These are phyloP conservation scores for Gloeopeniophorella convolvens DNA, from an alignment of 768 basidiomycete genomes.

Conservation along the genomic window DNA sequence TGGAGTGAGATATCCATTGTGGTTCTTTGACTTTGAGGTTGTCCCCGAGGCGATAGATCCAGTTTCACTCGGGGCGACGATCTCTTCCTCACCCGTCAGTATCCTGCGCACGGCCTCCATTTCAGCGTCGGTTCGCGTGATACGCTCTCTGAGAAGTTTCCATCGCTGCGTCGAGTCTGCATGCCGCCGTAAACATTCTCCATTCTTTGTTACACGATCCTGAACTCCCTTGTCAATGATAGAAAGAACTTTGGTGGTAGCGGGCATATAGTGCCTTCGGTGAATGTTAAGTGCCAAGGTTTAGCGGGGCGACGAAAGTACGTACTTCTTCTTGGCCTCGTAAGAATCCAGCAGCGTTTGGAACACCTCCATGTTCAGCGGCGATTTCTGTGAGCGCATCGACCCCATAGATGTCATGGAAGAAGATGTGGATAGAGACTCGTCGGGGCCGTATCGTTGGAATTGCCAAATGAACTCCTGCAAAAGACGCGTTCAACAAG, in stretches of 20 bases:
- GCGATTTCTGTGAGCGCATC: slow-evolving; percentile 43
- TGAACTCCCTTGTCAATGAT: slow-evolving; percentile 93
- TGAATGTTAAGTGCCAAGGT: slow-evolving; percentile 3
- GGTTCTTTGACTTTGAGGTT: slow-evolving; percentile 36
- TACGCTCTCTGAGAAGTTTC: slow-evolving; percentile 73
- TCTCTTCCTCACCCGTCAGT: slow-evolving; percentile 42
- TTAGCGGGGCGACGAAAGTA: slow-evolving; percentile 16
- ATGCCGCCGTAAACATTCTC: slow-evolving; percentile 85
- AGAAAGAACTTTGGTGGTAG: slow-evolving; percentile 83
- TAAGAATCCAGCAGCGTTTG: slow-evolving; percentile 65
- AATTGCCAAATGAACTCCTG: slow-evolving; percentile 87
- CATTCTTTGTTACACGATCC: slow-evolving; percentile 93
- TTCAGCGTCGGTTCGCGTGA: slow-evolving; percentile 71
- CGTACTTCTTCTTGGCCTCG: slow-evolving; percentile 83
- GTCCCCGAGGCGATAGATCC: slow-evolving; percentile 63
- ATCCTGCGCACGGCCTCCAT: slow-evolving; percentile 65
- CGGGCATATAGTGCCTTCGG: slow-evolving; percentile 87
- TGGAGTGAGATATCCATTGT: slow-evolving; percentile 58
- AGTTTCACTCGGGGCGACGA: slow-evolving; percentile 57
- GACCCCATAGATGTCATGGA: slow-evolving; percentile 32
- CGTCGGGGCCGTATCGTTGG: slow-evolving; percentile 48
- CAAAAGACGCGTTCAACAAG: slow-evolving; percentile 3
- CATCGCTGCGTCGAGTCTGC: slow-evolving; percentile 86
- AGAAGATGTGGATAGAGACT: slow-evolving; percentile 35
- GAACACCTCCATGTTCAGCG: slow-evolving; percentile 56